phyloP scores from a whole-genome alignment of 164 flowering plant species.

The Cinnamomum micranthum region DNA sequence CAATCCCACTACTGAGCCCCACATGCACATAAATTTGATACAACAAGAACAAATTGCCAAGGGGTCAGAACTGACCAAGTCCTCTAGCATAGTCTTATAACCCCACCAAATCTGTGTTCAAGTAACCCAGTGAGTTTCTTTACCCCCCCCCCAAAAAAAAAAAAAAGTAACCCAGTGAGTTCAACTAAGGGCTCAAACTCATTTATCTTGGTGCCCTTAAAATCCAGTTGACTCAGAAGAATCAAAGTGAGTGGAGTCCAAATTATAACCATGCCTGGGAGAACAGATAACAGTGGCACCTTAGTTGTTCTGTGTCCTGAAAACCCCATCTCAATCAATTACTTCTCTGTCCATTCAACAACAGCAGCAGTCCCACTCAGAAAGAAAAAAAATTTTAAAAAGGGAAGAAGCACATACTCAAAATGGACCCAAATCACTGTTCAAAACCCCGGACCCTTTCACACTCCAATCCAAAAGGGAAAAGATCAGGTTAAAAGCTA shows the following conservation, averaged over 20 bases:
- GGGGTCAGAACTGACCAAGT: no score
- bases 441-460: background rate
- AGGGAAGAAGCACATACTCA: background rate
- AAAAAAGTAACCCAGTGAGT: background rate
- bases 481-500: background rate
- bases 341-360: conserved; percentile 6
- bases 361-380: background rate
- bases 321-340: background rate
- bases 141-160: no score
- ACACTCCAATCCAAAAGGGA: background rate
- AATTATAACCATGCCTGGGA: no score
- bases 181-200: background rate
- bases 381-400: background rate
- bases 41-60: no score
- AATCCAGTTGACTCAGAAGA: no score
- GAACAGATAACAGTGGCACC: background rate
- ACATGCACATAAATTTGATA: no score
- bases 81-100: no score
- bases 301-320: background rate
- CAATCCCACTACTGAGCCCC: no score
- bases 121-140: background rate
- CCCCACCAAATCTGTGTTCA: background rate
- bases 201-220: background rate
- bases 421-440: background rate
- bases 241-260: no score